phyloP scores from a whole-genome alignment of 495 filamentous ascomycete species.

The Chaetomium cochliodes region DNA sequence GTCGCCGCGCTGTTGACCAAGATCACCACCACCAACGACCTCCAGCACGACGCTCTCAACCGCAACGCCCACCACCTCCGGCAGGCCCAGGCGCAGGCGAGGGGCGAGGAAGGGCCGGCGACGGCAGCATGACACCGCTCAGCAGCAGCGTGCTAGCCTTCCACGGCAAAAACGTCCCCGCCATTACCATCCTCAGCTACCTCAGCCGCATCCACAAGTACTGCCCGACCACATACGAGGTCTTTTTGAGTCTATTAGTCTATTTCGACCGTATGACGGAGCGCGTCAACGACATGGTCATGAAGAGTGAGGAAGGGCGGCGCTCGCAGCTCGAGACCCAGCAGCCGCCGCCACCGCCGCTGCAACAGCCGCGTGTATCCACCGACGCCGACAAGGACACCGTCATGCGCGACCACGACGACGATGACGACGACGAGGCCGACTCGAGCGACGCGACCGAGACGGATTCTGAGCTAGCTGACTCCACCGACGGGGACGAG shows the following conservation, averaged over 20 bases:
- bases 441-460: slow-evolving; percentile 31
- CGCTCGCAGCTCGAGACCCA: slow-evolving; percentile 30
- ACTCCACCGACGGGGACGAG: slow-evolving; percentile 42
- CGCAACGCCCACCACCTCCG: slow-evolving; percentile 49
- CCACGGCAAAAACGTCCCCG: slow-evolving; percentile 97
- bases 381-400: slow-evolving; percentile 31
- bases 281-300: slow-evolving; percentile 69
- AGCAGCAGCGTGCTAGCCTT: slow-evolving; percentile 96
- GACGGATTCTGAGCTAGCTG: slow-evolving; percentile 44
- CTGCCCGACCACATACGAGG: slow-evolving; percentile 97
- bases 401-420: slow-evolving; percentile 38
- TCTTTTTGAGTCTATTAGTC: slow-evolving; percentile 90
- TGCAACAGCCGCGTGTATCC: slow-evolving; percentile 13
- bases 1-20: slow-evolving; percentile 97
- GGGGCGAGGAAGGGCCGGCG: slow-evolving; percentile 52
- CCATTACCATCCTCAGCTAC: slow-evolving; percentile 95
- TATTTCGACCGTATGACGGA: slow-evolving; percentile 99
- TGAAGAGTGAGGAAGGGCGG: slow-evolving; percentile 44
- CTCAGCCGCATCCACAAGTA: slow-evolving; percentile 97
- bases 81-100: slow-evolving; percentile 44
- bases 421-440: slow-evolving; percentile 33
- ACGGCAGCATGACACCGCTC: slow-evolving; percentile 66
- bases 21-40: slow-evolving; percentile 95
- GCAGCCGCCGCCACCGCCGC: slow-evolving; percentile 21
- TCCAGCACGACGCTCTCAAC: slow-evolving; percentile 72